Evolutionary conservation across 768 basidiomycete genomes (phyloP).

Genomic region (Termitomyces sp.): DNA sequence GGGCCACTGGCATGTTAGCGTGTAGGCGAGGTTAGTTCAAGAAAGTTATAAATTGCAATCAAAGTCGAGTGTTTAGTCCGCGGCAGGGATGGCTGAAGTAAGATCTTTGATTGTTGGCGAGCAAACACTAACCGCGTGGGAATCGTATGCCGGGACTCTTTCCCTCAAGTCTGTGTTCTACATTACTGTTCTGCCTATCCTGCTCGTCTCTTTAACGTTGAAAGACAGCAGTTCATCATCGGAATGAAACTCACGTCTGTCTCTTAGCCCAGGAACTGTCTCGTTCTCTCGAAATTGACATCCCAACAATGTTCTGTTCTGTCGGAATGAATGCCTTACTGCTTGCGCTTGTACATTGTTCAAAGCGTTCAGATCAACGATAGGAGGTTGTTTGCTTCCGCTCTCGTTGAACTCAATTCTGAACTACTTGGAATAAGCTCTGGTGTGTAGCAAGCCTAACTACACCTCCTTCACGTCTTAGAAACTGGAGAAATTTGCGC

Average conservation of each 20-base stretch:
- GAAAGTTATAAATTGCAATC: background rate
- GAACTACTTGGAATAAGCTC: background rate
- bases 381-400: background rate
- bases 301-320: too few relatives aligned
- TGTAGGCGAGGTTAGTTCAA: background rate
- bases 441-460: background rate
- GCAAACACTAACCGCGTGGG: conserved; percentile 1
- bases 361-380: too few relatives aligned
- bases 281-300: too few relatives aligned
- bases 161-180: too few relatives aligned
- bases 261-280: background rate
- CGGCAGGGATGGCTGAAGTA: background rate
- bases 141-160: too few relatives aligned
- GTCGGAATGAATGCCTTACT: background rate
- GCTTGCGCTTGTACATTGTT: background rate
- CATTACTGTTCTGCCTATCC: too few relatives aligned
- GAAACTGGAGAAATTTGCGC: too few relatives aligned
- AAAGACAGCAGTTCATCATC: background rate
- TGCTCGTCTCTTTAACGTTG: background rate
- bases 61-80: background rate
- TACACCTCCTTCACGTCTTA: too few relatives aligned
- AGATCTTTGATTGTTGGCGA: background rate
- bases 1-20: conserved; percentile 11
- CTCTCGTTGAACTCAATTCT: background rate
- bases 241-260: background rate